Base-by-base conservation (phyloP, 257 asterid species). In the Lantana camara region DNA sequence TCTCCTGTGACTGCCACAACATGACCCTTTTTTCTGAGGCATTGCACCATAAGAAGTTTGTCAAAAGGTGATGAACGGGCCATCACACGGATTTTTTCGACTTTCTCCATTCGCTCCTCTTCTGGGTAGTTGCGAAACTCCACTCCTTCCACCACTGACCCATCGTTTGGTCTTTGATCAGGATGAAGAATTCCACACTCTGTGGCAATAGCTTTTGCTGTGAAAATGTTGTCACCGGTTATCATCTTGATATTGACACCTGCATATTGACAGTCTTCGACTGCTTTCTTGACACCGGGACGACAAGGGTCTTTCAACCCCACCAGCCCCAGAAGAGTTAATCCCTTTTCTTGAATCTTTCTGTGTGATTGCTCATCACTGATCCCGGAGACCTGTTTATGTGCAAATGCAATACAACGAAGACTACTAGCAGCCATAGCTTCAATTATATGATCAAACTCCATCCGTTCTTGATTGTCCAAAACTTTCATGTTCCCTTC, bases 1-100 rank as follows among this genome's bases (percentile, higher is more conserved):
- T 85, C 86, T 1, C 88, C 88, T 0, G 81, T 79, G 15, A 85
- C 81, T 4, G 86, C 91, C 2, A 85, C 91, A 1, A 85, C 83
- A 29, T 77, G 84, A 11, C 84, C 91, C 60, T 63, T 82, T 72
- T 35, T 47, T 66, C 57, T 77, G 42, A 85, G 73, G 71, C 78
- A 77, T 23, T 79, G 77, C 34, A 82, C 86, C 88, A 85, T 77
- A 16, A 82, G 19, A 34, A 70, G 81, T 71, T 84, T 79, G 78
- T 84, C 86, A 12, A 46, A 61, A n/a, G 88, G 91, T 6, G 88
- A 84, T 4, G 91, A 79, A 37, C 85, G 75, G 6, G 84, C 88
- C 86, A 82, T 73, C 1, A 85, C 82, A 0, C 66, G 14, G 9
- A 84, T 84, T 10, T 71, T 62, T 0, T 79, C 84, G 0, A 77